phyloP scores from a whole-genome alignment of 2,329 filamentous ascomycete genomes.

The Coniochaeta sp. region DNA sequence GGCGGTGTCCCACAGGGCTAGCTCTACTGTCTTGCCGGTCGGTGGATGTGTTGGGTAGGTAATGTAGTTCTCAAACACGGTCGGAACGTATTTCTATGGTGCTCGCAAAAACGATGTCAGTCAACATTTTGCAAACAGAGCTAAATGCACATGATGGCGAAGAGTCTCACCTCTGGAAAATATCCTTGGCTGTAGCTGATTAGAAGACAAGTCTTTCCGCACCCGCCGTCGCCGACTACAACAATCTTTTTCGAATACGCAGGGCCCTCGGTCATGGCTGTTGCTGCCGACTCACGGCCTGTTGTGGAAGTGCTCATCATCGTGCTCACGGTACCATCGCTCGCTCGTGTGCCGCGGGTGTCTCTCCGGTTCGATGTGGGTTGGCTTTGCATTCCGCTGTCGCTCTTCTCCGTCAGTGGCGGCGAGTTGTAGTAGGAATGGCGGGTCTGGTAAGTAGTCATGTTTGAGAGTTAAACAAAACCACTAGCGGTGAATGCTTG shows the following conservation, averaged over 20 bases:
- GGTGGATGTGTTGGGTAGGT: conserved; percentile 85
- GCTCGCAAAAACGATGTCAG: background rate
- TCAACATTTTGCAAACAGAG: background rate
- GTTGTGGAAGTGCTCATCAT: conserved; percentile 59
- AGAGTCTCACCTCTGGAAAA: conserved; percentile 78
- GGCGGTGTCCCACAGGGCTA: conserved; percentile 96
- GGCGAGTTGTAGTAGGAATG: conserved; percentile 39
- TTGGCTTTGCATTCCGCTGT: background rate
- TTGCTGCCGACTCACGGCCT: conserved; percentile 69
- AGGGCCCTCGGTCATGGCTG: conserved; percentile 82
- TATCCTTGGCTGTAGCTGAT: conserved; percentile 99
- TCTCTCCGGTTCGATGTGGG: conserved; percentile 27
- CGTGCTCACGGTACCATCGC: conserved; percentile 86
- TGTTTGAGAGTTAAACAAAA: background rate
- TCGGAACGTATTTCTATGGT: conserved; percentile 96
- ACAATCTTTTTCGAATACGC: conserved; percentile 99
- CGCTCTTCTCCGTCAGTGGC: conserved; percentile 12
- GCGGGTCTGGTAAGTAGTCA: conserved; percentile 34
- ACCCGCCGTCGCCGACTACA: conserved; percentile 94
- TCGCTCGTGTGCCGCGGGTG: conserved; percentile 56
- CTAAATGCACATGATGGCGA: background rate
- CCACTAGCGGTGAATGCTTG: background rate
- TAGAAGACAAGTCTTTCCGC: conserved; percentile 95
- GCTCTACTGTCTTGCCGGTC: conserved; percentile 88
- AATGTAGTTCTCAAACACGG: conserved; percentile 99